Base-by-base conservation (phyloP, 2,329 filamentous ascomycete species). In the Penicillium sp. region DNA sequence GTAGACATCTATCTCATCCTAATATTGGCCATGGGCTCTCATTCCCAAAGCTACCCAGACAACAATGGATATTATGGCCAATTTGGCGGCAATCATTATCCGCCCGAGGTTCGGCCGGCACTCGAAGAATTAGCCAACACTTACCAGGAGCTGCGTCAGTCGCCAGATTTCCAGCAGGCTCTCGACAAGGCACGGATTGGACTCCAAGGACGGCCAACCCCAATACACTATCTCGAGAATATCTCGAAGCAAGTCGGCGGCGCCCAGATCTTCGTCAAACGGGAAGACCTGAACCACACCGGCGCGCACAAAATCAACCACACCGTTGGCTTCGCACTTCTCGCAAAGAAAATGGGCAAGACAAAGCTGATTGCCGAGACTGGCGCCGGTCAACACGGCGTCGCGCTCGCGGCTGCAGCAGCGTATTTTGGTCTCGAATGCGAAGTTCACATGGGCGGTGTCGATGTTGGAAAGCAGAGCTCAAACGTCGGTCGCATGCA, bases 221-320 rank as follows among this genome's bases (percentile, higher is more conserved):
- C 49, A 12, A 11, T 52, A 1, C 49, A 52, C 21, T 28, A 43
- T 26, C 49, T 52, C 5, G 83, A 64, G 7, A 87, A 67, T 14
- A 79, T 77, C 67, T 88, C 85, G 0, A 86, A 90, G 69, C 78
- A 91, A 66, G 90, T 89, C 52, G 88, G 89, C 89, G 51, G 51
- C 11, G 51, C 51, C 23, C 38, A 21, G 5, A 53, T 53, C 9
- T 53, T 16, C 87, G 77, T 96, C 62, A 96, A 96, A 81, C 83
- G 91, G 62, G 91, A 96, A 73, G 91, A 95, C 70, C 77, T 95
- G 59, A 95, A 96, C 74, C 91, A 96, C 71, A 96, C 91, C 5
- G 91, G 91, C 61, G 91, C 87, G 59, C 91, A 96, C 80, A 96
- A 96, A 82, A 95, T 96, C 80, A 96, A 96, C 77, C 95, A 96